A percentile compares a stretch with the other conserved stretches of the same genome.
phyloP scores from a whole-genome alignment of 352 stramenopile genomes.

The Phytophthora macrochlamydospora region DNA sequence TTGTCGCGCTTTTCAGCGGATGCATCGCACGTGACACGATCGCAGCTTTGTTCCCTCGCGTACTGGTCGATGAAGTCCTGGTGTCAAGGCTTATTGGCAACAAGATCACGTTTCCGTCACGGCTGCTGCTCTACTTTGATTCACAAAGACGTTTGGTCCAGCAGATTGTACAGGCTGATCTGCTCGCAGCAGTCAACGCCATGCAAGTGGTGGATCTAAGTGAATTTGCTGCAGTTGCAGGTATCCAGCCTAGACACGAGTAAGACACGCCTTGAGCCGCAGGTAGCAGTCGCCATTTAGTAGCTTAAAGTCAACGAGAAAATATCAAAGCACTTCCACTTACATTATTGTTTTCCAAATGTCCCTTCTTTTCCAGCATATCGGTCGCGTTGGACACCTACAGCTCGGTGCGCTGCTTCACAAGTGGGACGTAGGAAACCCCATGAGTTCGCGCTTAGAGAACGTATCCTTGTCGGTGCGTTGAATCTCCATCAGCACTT shows the following conservation, averaged over 20 bases:
- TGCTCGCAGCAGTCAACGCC: slow-evolving; percentile 10
- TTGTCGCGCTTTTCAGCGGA: slow-evolving; percentile 4
- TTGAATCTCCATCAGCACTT: slow-evolving; percentile 84
- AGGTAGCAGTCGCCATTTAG: no score
- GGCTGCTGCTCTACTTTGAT: slow-evolving; percentile 25
- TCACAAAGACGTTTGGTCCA: slow-evolving; percentile 14
- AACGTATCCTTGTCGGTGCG: slow-evolving; percentile 44
- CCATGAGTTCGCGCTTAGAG: slow-evolving; percentile 62
- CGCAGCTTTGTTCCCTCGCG: slow-evolving; percentile 9
- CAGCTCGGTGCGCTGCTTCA: slow-evolving; percentile 55
- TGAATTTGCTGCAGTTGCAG: slow-evolving; percentile 1
- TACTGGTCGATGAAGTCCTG: slow-evolving; percentile 15
- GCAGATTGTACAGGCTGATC: slow-evolving; percentile 17
- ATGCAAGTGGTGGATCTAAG: not conserved
- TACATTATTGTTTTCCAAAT: no score
- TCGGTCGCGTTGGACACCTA: slow-evolving; percentile 5
- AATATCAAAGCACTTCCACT: no score
- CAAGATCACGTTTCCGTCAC: slow-evolving; percentile 15
- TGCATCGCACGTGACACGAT: slow-evolving; percentile 12
- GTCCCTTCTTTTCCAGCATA: no score
- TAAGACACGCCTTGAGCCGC: no score
- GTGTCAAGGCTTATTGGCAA: slow-evolving; percentile 5
- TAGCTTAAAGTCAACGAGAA: not conserved
- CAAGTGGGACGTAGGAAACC: slow-evolving; percentile 81
- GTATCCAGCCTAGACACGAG: not conserved